These are phyloP conservation scores for Diplosphaera chodatii DNA, from an alignment of 139 green algal genomes.

Conservation along the genomic window DNA sequence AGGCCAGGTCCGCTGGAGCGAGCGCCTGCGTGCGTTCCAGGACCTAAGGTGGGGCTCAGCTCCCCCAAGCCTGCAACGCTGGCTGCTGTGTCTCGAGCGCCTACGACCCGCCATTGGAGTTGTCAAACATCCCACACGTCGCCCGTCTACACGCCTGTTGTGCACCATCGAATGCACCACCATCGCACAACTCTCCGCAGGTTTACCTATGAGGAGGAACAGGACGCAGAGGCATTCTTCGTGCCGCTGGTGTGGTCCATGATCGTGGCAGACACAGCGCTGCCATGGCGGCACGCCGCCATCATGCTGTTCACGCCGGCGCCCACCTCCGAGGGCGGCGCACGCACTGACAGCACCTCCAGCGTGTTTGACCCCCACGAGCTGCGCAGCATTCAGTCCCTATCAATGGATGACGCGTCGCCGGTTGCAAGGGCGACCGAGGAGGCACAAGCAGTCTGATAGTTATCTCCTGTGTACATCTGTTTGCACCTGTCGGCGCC, in stretches of 20 bases:
- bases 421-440: background rate
- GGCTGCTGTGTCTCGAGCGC: background rate
- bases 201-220: constrained; percentile 73
- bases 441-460: background rate
- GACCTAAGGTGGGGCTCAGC: constrained; percentile 31
- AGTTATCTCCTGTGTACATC: too few species aligned
- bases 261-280: constrained; percentile 19
- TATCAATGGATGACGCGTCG: background rate
- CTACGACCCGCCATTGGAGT: too few species aligned
- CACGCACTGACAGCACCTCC: background rate
- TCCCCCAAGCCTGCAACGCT: background rate
- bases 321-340: constrained; percentile 3
- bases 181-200: background rate
- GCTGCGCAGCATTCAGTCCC: background rate
- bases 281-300: constrained; percentile 17
- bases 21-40: constrained; percentile 37
- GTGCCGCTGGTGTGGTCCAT: constrained; percentile 51
- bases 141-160: too few species aligned
- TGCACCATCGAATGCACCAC: too few species aligned
- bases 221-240: constrained; percentile 66
- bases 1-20: constrained; percentile 9
- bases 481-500: too few species aligned
- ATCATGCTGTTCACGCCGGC: constrained; percentile 20
- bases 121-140: too few species aligned
- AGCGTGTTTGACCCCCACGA: background rate